Evolutionary conservation across 345 rosid species (phyloP), one percentile per base, ranked within the genome.

Genomic region (Gossypium sturtianum): DNA sequence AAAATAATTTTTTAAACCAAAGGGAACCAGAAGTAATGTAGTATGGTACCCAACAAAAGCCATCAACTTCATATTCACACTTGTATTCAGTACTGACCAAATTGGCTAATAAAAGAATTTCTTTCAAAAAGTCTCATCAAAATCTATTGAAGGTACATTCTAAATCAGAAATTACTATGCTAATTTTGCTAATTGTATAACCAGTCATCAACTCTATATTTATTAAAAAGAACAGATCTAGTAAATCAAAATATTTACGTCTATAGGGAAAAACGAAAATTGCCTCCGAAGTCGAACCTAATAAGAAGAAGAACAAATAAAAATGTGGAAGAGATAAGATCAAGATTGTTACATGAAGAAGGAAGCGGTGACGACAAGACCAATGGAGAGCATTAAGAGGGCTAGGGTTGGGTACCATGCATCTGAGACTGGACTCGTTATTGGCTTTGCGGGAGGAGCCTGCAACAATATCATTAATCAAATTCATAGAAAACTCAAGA

Each of bases 351-450:
- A 74, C 77, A 74, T 64, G 77, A 65, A 74, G 44, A 74, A 74
- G 38, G 77, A 74, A 52, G 77, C 71, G 23, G 77, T 65, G 64
- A 74, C 3, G 7, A 74, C 71, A 22, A 74, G 71, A 45, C 77
- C 77, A 52, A 74, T 3, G 51, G 77, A 34, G 53, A 74, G 71
- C 71, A 64, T 51, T 13, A 74, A 1, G 23, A 74, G 41, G 48
- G 77, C 64, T 20, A 64, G 71, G 43, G 63, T 74, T 34, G 71
- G 77, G 63, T 74, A 74, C 77, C 63, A 74, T 38, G 63, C 77
- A 74, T 52, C 71, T 4, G 77, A 63, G 13, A 74, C 77, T 25
- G 77, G 77, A 65, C 77, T 65, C n/a, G 71, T 9, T 12, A 74
- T 74, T 25, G 77, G 52, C 12, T 74, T 74, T 9, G 71, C 62